Conservation (phyloP, 1,284 basidiomycete genomes). For the Sporisorium scitamineum region DNA sequence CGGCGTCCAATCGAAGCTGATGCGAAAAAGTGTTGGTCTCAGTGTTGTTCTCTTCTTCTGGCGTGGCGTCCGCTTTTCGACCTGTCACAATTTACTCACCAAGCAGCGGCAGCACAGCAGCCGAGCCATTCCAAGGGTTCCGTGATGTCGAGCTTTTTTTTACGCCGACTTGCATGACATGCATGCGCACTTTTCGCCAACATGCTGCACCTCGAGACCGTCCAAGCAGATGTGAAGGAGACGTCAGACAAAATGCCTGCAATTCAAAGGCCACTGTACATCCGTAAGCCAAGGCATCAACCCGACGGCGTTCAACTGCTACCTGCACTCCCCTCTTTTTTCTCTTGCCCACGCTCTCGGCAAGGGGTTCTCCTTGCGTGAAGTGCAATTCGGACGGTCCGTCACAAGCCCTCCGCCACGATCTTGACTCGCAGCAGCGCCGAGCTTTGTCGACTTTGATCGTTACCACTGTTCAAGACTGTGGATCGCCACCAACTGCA, state of each 20-base stretch:
- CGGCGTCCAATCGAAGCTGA: background rate
- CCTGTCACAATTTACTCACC: slow-evolving; percentile 9
- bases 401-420: background rate
- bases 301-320: background rate
- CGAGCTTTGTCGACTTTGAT: no score
- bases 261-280: no score
- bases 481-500: background rate
- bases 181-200: slow-evolving; percentile 2
- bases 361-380: slow-evolving; percentile 31
- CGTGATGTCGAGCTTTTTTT: background rate
- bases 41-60: slow-evolving; percentile 26
- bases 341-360: slow-evolving; percentile 23
- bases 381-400: background rate
- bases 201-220: background rate
- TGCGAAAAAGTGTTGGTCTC: slow-evolving; percentile 25
- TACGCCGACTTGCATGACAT: slow-evolving; percentile 34
- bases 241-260: background rate
- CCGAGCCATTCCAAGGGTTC: background rate
- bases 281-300: no score
- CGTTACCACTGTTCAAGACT: background rate
- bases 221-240: no score
- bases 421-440: background rate
- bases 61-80: background rate
- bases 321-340: no score
- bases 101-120: background rate